These are phyloP conservation scores for Creolimax fragrantissima DNA, from an alignment of 78 protist species.

Conservation along the genomic window DNA sequence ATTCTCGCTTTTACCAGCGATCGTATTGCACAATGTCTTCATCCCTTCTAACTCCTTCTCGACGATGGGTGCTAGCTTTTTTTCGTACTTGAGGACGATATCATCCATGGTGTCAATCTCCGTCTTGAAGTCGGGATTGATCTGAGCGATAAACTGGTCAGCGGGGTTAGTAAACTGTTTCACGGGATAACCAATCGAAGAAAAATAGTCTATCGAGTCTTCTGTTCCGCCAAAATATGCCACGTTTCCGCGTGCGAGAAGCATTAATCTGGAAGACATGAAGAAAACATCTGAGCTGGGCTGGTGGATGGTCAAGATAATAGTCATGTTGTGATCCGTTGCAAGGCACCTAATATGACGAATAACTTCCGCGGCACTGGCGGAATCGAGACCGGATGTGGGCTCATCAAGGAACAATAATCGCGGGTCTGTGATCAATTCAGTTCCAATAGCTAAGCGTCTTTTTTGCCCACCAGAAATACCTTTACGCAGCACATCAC, in stretches of 20 bases:
- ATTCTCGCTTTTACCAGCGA: no score
- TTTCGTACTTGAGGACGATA: no score
- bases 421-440: background rate
- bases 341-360: background rate
- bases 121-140: background rate
- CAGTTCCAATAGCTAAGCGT: background rate
- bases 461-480: constrained; percentile 2
- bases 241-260: background rate
- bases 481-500: background rate
- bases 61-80: no score
- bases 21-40: no score
- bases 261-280: background rate
- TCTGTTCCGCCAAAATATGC: background rate
- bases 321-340: background rate
- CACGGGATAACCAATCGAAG: background rate
- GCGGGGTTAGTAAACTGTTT: background rate
- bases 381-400: background rate
- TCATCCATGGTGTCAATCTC: no score
- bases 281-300: background rate
- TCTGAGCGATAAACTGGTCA: background rate
- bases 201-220: background rate
- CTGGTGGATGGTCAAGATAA: background rate
- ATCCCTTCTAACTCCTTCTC: no score
- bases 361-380: background rate
- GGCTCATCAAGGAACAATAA: background rate